Conservation (phyloP, 257 asterid species). For the Schizonepeta tenuifolia region DNA sequence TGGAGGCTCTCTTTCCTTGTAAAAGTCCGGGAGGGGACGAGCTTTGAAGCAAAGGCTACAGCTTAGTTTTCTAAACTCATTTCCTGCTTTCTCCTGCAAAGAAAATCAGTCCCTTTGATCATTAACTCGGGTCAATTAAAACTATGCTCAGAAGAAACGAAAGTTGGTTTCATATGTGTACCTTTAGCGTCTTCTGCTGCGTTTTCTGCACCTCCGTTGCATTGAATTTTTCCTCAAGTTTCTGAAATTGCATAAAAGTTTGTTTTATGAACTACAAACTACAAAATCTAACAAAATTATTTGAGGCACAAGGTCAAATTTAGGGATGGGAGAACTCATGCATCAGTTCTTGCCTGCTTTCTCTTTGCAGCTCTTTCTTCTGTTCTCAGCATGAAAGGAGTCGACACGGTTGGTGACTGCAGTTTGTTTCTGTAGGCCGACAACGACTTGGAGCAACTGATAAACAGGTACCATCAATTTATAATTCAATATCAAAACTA, state of each 20-base stretch:
- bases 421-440: conserved; percentile 65
- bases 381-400: conserved; percentile 74
- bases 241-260: conserved; percentile 44
- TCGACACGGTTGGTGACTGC: conserved; percentile 61
- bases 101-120: conserved; percentile 15
- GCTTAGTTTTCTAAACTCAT: conserved; percentile 61
- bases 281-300: not conserved
- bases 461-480: conserved; percentile 22
- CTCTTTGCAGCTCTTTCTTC: conserved; percentile 91
- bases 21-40: conserved; percentile 71
- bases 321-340: not conserved
- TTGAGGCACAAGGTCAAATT: not conserved
- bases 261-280: not conserved
- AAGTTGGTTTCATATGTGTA: conserved; percentile 22
- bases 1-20: conserved; percentile 61
- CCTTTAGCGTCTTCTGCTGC: conserved; percentile 68
- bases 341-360: conserved; percentile 65
- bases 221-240: conserved; percentile 74
- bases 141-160: not conserved
- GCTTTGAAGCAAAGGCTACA: conserved; percentile 85
- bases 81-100: conserved; percentile 84
- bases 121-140: not conserved
- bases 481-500: conserved; percentile 9
- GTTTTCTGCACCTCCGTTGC: conserved; percentile 58
- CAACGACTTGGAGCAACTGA: conserved; percentile 72